Base-by-base conservation (phyloP, 1,139 yeast genomes). In the Pichia sp. region DNA sequence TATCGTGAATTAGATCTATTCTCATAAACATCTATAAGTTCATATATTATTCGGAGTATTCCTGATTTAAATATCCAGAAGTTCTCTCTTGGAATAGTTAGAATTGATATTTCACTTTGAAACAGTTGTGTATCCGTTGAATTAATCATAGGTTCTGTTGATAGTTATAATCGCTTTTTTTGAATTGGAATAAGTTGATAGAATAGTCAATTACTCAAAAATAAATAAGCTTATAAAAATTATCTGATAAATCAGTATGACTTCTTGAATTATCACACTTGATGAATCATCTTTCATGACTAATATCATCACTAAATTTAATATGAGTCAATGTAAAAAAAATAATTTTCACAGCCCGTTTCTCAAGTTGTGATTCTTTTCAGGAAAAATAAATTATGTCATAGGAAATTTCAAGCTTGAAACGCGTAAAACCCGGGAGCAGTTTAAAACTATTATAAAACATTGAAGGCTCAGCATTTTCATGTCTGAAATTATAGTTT, bases 41-140 rank as follows among this genome's bases (percentile, higher is more conserved):
- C 11, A 22, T 63, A 61, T 35, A 74, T 54, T 17, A 74, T 61
- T 44, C 63, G 66, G 18, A 72, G 58, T 11, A 73, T 63, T 0
- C 77, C 67, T 35, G 71, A 62, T 36, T 69, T 61, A 47, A 73
- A 73, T 11, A 74, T 48, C 79, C 79, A 74, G 50, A 67, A 70
- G 44, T 67, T 65, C 17, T 61, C 61, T 45, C 79, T 56, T 1
- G 74, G 73, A 20, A 74, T 65, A 2, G 79, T 70, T 44, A 74
- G 58, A 22, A 73, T 64, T 19, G 74, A 64, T 30, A 74, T 60
- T 38, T 59, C 55, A 3, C 72, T 67, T 11, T 66, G 67, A 51
- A 69, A 70, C 30, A 73, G 55, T 47, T 69, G 70, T 3, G 69
- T 71, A 44, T 70, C 58, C 11, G 51, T 71, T 19, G 68, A 62